Evolutionary conservation across 768 basidiomycete genomes (phyloP).

Genomic region (Cubamyces sp.): DNA sequence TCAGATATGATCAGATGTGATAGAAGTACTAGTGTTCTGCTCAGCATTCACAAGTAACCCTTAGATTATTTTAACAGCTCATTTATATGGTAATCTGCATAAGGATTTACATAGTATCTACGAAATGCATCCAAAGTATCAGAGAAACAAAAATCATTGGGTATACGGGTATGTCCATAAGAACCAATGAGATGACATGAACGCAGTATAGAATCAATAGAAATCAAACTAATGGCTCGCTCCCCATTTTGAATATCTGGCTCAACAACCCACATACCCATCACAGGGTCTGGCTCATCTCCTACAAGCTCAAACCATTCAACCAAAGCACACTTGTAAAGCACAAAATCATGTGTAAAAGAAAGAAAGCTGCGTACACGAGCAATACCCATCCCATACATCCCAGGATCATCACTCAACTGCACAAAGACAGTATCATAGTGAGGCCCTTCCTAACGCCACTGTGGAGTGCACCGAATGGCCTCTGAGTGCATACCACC

Average conservation of each 20-base stretch:
- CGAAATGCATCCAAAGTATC: not conserved
- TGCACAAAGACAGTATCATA: slow-evolving; percentile 4
- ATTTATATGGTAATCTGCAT: not conserved
- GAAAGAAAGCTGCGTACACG: not conserved
- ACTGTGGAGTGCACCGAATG: not conserved
- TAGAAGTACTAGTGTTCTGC: too few relatives aligned
- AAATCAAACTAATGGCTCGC: not conserved
- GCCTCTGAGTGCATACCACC: slow-evolving; percentile 5
- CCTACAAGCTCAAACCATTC: not conserved
- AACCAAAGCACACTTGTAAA: not conserved
- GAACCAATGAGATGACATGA: not conserved
- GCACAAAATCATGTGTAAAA: not conserved
- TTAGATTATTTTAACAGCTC: too few relatives aligned
- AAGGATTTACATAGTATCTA: not conserved
- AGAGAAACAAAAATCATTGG: not conserved
- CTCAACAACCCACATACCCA: slow-evolving; percentile 2
- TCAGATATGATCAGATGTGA: too few relatives aligned
- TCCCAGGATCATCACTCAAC: not conserved
- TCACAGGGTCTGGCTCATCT: not conserved
- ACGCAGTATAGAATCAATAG: not conserved
- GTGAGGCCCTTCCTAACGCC: not conserved
- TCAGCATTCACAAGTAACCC: too few relatives aligned
- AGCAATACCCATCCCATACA: not conserved
- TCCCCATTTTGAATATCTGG: not conserved
- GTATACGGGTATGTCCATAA: not conserved